phyloP scores from a whole-genome alignment of 108 stramenopile genomes.

The Pseudonitzschia multiseries region DNA sequence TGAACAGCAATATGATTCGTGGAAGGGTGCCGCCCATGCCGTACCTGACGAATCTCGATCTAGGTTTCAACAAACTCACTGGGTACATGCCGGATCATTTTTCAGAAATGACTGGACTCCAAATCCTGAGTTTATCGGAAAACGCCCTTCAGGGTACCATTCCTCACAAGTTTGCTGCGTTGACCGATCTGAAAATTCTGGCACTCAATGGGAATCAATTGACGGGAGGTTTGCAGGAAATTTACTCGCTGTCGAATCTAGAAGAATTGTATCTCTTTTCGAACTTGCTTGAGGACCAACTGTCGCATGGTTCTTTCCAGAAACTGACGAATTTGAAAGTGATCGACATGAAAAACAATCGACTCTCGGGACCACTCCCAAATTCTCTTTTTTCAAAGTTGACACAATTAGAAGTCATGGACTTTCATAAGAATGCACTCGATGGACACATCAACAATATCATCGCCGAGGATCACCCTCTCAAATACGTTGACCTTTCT shows the following conservation, averaged over 20 bases:
- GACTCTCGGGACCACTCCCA: constrained; percentile 52
- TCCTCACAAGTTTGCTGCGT: constrained; percentile 21
- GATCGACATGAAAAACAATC: constrained; percentile 62
- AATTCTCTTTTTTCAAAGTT: constrained; percentile 22
- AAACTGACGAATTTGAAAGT: constrained; percentile 41
- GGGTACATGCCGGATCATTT: constrained; percentile 16
- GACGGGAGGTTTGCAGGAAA: constrained; percentile 22
- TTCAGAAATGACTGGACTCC: constrained; percentile 34
- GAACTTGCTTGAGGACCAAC: constrained; percentile 45
- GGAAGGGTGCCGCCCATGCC: constrained; percentile 18
- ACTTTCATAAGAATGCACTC: constrained; percentile 29
- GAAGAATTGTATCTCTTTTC: constrained; percentile 44
- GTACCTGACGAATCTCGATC: constrained; percentile 16
- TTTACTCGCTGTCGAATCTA: constrained; percentile 43
- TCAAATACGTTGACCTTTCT: constrained; percentile 20
- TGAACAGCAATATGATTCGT: constrained; percentile 11
- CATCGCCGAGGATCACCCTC: neutral
- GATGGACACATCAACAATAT: constrained; percentile 29
- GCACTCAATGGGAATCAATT: constrained; percentile 25
- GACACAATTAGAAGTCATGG: constrained; percentile 17
- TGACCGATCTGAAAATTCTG: constrained; percentile 18
- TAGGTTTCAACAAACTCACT: constrained; percentile 28
- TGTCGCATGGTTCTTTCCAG: constrained; percentile 43
- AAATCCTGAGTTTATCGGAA: constrained; percentile 43
- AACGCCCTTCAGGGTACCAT: constrained; percentile 35